These are phyloP conservation scores for Solanum neorickii DNA, from an alignment of 257 asterid genomes.

Conservation along the genomic window DNA sequence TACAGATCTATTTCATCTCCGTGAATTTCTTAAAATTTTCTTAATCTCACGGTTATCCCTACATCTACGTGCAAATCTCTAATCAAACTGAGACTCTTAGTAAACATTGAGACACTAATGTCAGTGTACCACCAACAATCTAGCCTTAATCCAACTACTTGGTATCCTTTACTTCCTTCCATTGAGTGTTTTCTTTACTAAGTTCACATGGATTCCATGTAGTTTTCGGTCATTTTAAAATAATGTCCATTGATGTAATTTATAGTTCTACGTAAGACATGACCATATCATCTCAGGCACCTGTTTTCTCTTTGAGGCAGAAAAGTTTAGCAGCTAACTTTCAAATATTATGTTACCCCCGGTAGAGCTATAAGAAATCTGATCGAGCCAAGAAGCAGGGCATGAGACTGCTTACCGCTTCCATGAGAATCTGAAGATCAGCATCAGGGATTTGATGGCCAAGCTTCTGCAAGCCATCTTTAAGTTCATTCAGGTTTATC, in stretches of 20 bases:
- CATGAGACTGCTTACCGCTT: slow-evolving; percentile 32
- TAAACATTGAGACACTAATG: not conserved
- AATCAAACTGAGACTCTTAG: not conserved
- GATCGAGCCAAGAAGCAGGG: not conserved
- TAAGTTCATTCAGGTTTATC: slow-evolving; percentile 35
- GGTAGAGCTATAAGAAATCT: not conserved
- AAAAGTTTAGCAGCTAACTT: not conserved
- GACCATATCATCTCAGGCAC: not conserved
- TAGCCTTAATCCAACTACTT: not conserved
- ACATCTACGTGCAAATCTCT: not conserved
- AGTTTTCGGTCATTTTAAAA: not conserved
- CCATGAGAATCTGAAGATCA: slow-evolving; percentile 51
- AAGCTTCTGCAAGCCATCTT: slow-evolving; percentile 40
- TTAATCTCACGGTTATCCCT: not conserved
- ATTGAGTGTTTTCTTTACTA: not conserved
- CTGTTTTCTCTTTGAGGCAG: not conserved
- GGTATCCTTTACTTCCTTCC: not conserved
- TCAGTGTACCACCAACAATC: not conserved
- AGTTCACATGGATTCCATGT: not conserved
- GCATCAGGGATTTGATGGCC: slow-evolving; percentile 47
- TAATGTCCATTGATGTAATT: not conserved
- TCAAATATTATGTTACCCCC: not conserved
- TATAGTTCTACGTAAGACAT: not conserved
- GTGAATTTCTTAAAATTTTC: not conserved
- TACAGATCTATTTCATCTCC: not conserved